These are phyloP conservation scores for Globisporangium emineosum DNA, from an alignment of 352 stramenopile species.

Conservation along the genomic window DNA sequence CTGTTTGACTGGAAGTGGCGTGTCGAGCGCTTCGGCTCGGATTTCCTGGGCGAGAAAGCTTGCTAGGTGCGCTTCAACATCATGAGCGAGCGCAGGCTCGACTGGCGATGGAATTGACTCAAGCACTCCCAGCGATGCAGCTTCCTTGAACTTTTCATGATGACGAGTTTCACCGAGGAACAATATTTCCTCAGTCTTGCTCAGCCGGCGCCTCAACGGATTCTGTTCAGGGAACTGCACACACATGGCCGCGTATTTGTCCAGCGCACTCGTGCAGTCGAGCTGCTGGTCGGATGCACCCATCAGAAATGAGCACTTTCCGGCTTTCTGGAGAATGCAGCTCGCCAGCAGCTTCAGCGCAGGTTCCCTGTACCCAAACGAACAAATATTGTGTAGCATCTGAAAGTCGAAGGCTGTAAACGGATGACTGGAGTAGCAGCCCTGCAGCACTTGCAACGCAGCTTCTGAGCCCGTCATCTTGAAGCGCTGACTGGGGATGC, in stretches of 20 bases:
- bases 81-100: not conserved
- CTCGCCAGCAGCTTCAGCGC: slow-evolving; percentile 31
- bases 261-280: not conserved
- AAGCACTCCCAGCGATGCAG: not conserved
- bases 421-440: slow-evolving; percentile 31
- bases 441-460: slow-evolving; percentile 33
- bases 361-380: slow-evolving; percentile 34
- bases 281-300: not conserved
- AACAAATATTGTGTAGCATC: slow-evolving; percentile 17
- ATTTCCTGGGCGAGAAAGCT: not conserved
- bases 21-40: not conserved
- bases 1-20: not conserved
- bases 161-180: not conserved
- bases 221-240: slow-evolving; percentile 15
- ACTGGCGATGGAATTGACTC: not conserved
- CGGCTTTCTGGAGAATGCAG: slow-evolving; percentile 23
- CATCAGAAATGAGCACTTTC: not conserved
- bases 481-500: slow-evolving; percentile 24
- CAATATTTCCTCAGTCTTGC: not conserved
- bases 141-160: not conserved
- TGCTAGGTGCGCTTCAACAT: not conserved
- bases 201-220: slow-evolving; percentile 1
- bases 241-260: slow-evolving; percentile 10
- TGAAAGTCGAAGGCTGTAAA: slow-evolving; percentile 30
- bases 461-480: slow-evolving; percentile 44